Evolutionary conservation across 2,329 filamentous ascomycete species (phyloP), one percentile per base, ranked within the genome.

Genomic region (Aciculosporium take): DNA sequence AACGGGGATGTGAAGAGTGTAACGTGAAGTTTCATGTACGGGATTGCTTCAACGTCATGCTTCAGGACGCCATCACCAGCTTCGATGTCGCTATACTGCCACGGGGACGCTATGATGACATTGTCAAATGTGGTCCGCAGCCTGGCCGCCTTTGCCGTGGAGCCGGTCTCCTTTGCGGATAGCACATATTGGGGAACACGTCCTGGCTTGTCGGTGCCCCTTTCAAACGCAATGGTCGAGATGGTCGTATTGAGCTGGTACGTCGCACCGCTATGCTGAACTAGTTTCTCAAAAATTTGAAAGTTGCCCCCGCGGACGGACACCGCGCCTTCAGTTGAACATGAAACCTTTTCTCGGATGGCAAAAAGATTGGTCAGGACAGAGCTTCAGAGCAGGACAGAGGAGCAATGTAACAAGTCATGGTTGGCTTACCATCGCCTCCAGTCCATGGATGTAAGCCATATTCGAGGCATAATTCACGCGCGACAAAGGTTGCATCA

Each of bases 391-490:
- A 28, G 29, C 9, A 40, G 29, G n/a, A 9, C 23, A 9, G 24
- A 15, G 31, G 33, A 39, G 33, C n/a, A n/a, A 18, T 12, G 27
- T 15, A 3, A 7, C 15, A 30, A 17, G 13, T 10, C 18, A 32
- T 15, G 12, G 25, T n/a, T n/a, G 30, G 44, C 55, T 40, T 44
- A 75, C 75, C 81, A 95, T 86, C 1, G 88, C 78, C 53, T 93
- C 86, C 1, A 98, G 63, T 0, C 86, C 91, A 53, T 96, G 88
- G 37, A 96, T 91, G 28, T 77, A 66, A n/a, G 68, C 74, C 10
- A 96, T 61, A 51, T 96, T 95, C 37, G 88, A 85, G 1, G 84
- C 91, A 61, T 95, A 98, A 60, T 96, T 96, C 48, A 95, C 89
- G 17, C 91, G 74, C 1, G 91, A 95, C 43, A 79, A 83, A 2